phyloP scores from a whole-genome alignment of 768 basidiomycete genomes.

The Clavulina sp. region DNA sequence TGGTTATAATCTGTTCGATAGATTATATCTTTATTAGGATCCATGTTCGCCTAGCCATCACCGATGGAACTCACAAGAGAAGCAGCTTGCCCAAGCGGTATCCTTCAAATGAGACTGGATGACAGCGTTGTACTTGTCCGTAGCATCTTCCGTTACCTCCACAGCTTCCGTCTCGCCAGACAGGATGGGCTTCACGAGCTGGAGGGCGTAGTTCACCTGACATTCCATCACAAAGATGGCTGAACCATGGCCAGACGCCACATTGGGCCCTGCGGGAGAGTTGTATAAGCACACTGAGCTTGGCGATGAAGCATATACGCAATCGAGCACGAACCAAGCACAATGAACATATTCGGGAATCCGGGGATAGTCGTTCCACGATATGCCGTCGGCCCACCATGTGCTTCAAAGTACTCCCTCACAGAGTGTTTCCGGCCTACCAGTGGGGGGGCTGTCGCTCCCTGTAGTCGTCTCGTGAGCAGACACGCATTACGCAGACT shows the following conservation, averaged over 20 bases:
- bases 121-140: slow-evolving; percentile 34
- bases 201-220: slow-evolving; percentile 33
- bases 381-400: slow-evolving; percentile 36
- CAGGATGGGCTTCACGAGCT: slow-evolving; percentile 36
- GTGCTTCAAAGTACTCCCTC: slow-evolving; percentile 28
- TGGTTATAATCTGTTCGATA: neutral
- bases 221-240: slow-evolving; percentile 38
- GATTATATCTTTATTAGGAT: neutral
- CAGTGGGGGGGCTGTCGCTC: neutral
- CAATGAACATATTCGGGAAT: slow-evolving; percentile 35
- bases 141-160: slow-evolving; percentile 29
- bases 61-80: neutral
- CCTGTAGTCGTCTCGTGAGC: neutral
- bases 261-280: slow-evolving; percentile 31
- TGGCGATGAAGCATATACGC: neutral
- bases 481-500: slow-evolving; percentile 14
- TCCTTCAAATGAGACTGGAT: slow-evolving; percentile 28
- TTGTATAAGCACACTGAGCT: neutral
- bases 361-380: slow-evolving; percentile 35
- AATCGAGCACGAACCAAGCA: slow-evolving; percentile 34
- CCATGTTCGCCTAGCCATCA: neutral
- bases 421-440: slow-evolving; percentile 16
- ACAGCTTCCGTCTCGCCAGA: slow-evolving; percentile 32
- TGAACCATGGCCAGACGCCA: slow-evolving; percentile 39
- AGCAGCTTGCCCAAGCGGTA: neutral